phyloP scores from a whole-genome alignment of 495 filamentous ascomycete genomes.

The Cercophora samala region DNA sequence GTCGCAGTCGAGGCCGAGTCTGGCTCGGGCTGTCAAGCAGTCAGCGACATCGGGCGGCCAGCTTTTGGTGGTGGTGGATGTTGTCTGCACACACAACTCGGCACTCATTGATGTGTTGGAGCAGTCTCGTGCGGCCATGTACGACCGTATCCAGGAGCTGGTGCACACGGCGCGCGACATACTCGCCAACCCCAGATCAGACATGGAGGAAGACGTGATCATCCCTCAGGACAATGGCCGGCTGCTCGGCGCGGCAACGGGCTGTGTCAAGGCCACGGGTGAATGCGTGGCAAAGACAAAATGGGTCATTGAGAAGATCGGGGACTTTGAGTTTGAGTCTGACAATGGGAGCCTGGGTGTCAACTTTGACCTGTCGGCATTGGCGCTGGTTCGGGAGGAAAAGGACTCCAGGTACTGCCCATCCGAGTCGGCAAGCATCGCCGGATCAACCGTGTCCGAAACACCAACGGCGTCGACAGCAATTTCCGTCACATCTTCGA shows the following conservation, averaged over 20 bases:
- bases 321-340: slow-evolving; percentile 84
- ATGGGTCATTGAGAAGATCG: slow-evolving; percentile 81
- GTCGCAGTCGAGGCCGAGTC: slow-evolving; percentile 78
- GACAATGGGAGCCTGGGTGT: slow-evolving; percentile 45
- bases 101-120: slow-evolving; percentile 61
- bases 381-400: slow-evolving; percentile 33
- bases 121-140: slow-evolving; percentile 73
- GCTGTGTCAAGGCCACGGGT: slow-evolving; percentile 84
- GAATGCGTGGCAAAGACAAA: slow-evolving; percentile 86
- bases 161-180: slow-evolving; percentile 76
- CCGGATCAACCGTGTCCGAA: slow-evolving; percentile 38
- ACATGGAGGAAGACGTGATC: slow-evolving; percentile 68
- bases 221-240: slow-evolving; percentile 76
- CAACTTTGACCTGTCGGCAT: slow-evolving; percentile 44
- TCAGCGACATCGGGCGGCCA: slow-evolving; percentile 76
- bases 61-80: slow-evolving; percentile 75
- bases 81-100: slow-evolving; percentile 72
- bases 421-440: slow-evolving; percentile 35
- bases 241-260: slow-evolving; percentile 76
- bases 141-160: slow-evolving; percentile 71
- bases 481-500: slow-evolving; percentile 27
- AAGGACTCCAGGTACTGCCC: slow-evolving; percentile 17
- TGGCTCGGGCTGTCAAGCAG: slow-evolving; percentile 66
- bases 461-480: slow-evolving; percentile 30
- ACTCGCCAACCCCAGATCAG: slow-evolving; percentile 57